Base-by-base conservation (phyloP, 2,329 filamentous ascomycete species). In the Chalara sp. region DNA sequence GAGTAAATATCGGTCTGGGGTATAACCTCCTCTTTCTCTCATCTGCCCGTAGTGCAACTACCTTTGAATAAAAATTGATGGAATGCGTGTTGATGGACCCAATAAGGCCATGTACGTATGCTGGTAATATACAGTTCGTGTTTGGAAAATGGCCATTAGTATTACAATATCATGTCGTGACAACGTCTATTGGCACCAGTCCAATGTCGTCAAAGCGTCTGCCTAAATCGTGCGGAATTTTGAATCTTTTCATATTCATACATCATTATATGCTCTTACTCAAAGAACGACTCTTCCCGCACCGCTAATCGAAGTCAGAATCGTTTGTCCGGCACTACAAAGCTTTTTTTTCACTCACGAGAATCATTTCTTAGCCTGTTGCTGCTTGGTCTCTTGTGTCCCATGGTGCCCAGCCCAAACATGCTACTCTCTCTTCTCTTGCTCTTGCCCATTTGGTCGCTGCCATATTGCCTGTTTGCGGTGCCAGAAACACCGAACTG, bases 371-470 rank as follows among this genome's bases (percentile, higher is more conserved):
- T 58, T 50, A 61, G 41, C 47, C 58, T 61, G 32, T 58, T 61
- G 44, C 48, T 60, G 39, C 59, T 63, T 13, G 60, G 53, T 47
- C 62, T 66, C 39, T 58, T 60, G 46, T 61, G 59, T 13, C 55
- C 58, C 32, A 75, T 73, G 47, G 68, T 64, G n/a, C 8, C 2
- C 56, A 75, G 70, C 21, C 70, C 58, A 53, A 82, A 79, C 65
- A 84, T 79, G 44, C 73, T 70, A 59, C 82, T 85, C 65, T 85
- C 81, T 46, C 81, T 75, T 46, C 79, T 72, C 61, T 73, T 78
- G 40, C 63, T 61, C 58, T 70, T 77, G 67, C 46, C 71, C 69
- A 47, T 61, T 46, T 59, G 60, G 13, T 60, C 63, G 45, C 50
- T 59, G 12, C 60, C 61, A 43, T 53, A 63, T 48, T 67, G 63